Evolutionary conservation across 2,329 filamentous ascomycete species (phyloP).

Genomic region (Fusarium pseudocircinatum): DNA sequence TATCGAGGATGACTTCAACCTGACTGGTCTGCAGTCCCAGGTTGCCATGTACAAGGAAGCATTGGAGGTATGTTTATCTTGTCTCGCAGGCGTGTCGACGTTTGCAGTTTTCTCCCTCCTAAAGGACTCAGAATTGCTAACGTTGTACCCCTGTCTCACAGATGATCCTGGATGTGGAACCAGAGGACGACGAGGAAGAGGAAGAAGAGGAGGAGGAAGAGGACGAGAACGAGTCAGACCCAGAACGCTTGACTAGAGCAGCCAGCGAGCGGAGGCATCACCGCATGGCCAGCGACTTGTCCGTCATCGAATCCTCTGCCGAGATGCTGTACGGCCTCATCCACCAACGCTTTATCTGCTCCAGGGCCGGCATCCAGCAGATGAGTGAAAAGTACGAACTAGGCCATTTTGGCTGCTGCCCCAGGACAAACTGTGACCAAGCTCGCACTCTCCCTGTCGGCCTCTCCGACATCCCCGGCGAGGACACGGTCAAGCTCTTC

Average conservation of each 20-base stretch:
- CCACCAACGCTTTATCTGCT: conserved; percentile 98
- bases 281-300: conserved; percentile 90
- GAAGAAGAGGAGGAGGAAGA: conserved; percentile 83
- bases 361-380: conserved; percentile 93
- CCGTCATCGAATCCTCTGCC: conserved; percentile 96
- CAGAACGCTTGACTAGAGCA: conserved; percentile 60
- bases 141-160: conserved; percentile 43
- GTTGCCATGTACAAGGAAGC: conserved; percentile 99
- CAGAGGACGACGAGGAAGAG: conserved; percentile 91
- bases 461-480: conserved; percentile 91
- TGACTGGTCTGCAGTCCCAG: conserved; percentile 93
- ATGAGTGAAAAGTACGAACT: conserved; percentile 99
- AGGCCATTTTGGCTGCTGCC: conserved; percentile 94
- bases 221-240: conserved; percentile 75
- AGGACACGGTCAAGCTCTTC: conserved; percentile 98
- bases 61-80: conserved; percentile 70
- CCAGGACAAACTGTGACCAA: conserved; percentile 91
- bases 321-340: conserved; percentile 98
- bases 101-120: neutral
- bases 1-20: conserved; percentile 99
- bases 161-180: conserved; percentile 99
- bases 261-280: conserved; percentile 78
- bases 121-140: conserved; percentile 7
- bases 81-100: neutral
- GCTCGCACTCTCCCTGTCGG: conserved; percentile 93